Percentiles rank a stretch among this genome's conserved stretches.
Evolutionary conservation across 164 flowering plant species (phyloP).

Genomic region (Chloranthus sessilifolius): DNA sequence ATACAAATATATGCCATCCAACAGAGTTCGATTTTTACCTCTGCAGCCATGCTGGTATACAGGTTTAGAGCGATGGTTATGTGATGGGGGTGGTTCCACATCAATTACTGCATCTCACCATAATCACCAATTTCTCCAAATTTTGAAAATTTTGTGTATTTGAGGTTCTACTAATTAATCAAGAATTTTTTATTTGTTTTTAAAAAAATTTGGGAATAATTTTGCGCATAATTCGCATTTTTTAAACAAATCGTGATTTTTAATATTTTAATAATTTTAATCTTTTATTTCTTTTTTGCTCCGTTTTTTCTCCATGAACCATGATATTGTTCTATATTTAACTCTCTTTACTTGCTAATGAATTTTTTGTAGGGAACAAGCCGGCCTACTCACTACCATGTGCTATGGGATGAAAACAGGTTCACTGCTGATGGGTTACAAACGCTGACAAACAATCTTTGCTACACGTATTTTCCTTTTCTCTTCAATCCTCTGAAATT

Average conservation of each 20-base stretch:
- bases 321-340: not conserved
- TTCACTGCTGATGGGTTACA: slow-evolving; percentile 64
- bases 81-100: not conserved
- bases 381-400: slow-evolving; percentile 78
- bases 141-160: no score
- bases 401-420: slow-evolving; percentile 65
- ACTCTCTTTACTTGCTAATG: not conserved
- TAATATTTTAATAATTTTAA: slow-evolving; percentile 1
- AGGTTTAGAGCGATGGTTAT: slow-evolving; percentile 38
- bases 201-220: no score
- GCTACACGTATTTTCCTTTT: slow-evolving; percentile 56
- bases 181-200: no score
- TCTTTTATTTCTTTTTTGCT: not conserved
- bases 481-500: no score
- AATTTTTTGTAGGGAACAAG: slow-evolving; percentile 58
- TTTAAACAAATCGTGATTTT: not conserved
- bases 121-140: no score
- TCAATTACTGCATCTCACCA: no score
- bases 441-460: slow-evolving; percentile 50
- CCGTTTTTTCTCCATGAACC: not conserved
- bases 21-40: slow-evolving; percentile 91
- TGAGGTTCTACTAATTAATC: no score
- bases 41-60: slow-evolving; percentile 96
- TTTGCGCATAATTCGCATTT: no score
- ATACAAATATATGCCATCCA: slow-evolving; percentile 85